Conservation (phyloP, 208 protist species). For the Acanthamoeba triangularis region DNA sequence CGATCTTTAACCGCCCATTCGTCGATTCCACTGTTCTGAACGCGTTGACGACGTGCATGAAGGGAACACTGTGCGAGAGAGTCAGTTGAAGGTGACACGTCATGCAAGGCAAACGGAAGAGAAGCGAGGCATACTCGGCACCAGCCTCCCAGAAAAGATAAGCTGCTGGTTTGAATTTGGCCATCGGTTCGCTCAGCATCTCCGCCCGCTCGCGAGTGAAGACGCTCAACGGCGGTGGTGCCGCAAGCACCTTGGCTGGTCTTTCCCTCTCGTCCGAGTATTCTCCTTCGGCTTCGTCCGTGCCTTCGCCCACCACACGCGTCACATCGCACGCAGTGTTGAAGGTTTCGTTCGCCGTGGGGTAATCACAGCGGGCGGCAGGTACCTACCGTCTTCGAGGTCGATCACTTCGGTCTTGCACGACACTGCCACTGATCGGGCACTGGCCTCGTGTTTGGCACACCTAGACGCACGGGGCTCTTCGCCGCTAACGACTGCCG, state of each 20-base stretch:
- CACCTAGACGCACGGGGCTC: background rate
- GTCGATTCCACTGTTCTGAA: slow-evolving; percentile 32
- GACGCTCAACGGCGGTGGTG: background rate
- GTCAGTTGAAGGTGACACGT: background rate
- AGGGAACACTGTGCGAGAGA: slow-evolving; percentile 3
- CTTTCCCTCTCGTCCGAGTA: background rate
- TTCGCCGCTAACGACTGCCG: background rate
- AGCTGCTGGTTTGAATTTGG: background rate
- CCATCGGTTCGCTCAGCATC: background rate
- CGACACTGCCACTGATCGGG: background rate
- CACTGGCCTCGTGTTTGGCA: background rate
- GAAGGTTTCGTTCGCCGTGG: background rate
- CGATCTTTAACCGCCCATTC: slow-evolving; percentile 23
- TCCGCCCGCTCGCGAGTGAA: background rate
- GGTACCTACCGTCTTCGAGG: background rate
- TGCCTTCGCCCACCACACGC: background rate
- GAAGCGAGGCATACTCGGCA: background rate
- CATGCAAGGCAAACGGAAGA: background rate
- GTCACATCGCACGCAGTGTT: no score
- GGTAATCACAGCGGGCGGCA: background rate
- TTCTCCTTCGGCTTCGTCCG: background rate
- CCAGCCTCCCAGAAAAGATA: slow-evolving; percentile 39
- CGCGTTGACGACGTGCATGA: slow-evolving; percentile 32
- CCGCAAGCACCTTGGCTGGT: background rate
- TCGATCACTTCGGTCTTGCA: background rate